Evolutionary conservation across 345 rosid genomes (phyloP).

Genomic region (Dipteronia sinensis): DNA sequence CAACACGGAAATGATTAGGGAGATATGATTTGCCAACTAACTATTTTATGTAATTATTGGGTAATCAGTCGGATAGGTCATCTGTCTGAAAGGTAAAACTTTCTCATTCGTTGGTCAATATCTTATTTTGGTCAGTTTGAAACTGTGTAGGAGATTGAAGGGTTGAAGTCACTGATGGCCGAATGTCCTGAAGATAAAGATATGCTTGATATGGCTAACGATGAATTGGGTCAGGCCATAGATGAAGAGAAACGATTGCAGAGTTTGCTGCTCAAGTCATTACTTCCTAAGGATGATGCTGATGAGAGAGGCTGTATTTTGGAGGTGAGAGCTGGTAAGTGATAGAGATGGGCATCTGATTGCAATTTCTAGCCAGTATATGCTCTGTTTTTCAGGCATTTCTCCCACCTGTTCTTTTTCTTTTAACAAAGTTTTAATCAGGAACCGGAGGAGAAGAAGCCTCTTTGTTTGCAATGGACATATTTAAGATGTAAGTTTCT

Average conservation of each 20-base stretch:
- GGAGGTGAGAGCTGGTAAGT: conserved; percentile 99
- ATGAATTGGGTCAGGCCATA: conserved; percentile 58
- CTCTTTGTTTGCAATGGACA: conserved; percentile 93
- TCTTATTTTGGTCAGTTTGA: conserved; percentile 14
- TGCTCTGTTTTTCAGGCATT: background rate
- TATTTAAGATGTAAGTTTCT: conserved; percentile 75
- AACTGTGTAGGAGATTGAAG: conserved; percentile 63
- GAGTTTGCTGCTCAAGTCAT: conserved; percentile 66
- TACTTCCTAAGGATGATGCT: conserved; percentile 99
- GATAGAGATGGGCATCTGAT: background rate
- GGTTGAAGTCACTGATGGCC: conserved; percentile 63
- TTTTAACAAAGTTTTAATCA: conserved; percentile 31
- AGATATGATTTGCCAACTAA: background rate
- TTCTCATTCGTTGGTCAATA: background rate
- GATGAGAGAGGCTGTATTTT: conserved; percentile 91
- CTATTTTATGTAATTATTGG: background rate
- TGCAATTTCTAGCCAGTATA: background rate
- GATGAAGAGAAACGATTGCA: conserved; percentile 77
- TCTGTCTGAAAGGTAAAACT: background rate
- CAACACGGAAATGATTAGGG: conserved; percentile 4
- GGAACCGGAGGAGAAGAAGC: conserved; percentile 99
- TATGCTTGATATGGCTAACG: conserved; percentile 74
- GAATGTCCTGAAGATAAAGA: conserved; percentile 74
- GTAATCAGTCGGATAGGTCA: background rate
- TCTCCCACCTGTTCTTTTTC: background rate